Base-by-base conservation (phyloP, 2,329 filamentous ascomycete species). In the Fusarium pilosicola region DNA sequence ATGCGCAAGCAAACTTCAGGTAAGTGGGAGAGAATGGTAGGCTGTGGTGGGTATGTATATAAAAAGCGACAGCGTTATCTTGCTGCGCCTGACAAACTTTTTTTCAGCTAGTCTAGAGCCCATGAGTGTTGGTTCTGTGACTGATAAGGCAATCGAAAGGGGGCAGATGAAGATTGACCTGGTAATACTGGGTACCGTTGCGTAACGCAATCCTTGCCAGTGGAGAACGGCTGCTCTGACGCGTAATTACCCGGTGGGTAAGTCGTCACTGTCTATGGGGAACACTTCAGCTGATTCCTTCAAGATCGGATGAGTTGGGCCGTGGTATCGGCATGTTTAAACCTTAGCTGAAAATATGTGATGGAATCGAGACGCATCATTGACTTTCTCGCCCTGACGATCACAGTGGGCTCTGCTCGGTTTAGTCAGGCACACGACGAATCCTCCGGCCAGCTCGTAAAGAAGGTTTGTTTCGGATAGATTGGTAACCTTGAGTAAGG, bases 91-190 rank as follows among this genome's bases (percentile, higher is more conserved):
- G 15, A 18, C 51, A 45, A 51, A 57, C 44, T 30, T 52, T 56
- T 45, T 55, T 55, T 24, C 46, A n/a, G 65, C 65, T 65, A 39
- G 45, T 20, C 65, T 63, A 32, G 55, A 52, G 51, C 55, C 46
- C 20, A 22, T 68, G 30, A 24, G 11, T 68, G 64, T 68, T 45
- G 42, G 49, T 17, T 24, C 10, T 34, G 20, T 41, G 15, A 49
- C 48, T 41, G 52, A 56, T 65, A 65, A 70, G 51, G 61, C 58
- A 70, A 48, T 28, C 24, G 48, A 58, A 70, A 68, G 65, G 67
- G 63, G 59, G 39, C 41, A 70, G 48, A 70, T 70, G 65, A 70
- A 70, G 65, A 70, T 70, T 39, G 60, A 39, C 60, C 52, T 26
- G 13, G 34, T 32, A 46, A 69, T 57, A 46, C 65, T 70, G 65